Conservation (phyloP, 2,329 filamentous ascomycete species). For the Graphiopsis chlorocephala region DNA sequence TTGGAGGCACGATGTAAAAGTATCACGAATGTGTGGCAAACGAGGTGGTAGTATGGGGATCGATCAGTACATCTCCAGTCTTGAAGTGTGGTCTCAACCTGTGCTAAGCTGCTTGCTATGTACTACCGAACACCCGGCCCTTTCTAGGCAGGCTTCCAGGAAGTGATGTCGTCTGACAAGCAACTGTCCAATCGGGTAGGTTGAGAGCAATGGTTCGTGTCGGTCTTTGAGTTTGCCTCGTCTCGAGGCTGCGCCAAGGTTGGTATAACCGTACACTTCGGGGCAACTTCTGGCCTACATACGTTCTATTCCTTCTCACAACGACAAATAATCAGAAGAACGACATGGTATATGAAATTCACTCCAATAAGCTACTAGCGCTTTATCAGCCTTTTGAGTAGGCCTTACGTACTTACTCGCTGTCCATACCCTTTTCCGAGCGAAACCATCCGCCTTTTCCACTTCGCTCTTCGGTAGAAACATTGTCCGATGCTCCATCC, state of each 20-base stretch:
- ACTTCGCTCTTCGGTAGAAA: background rate
- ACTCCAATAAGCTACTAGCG: too few relatives aligned
- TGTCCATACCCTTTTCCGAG: background rate
- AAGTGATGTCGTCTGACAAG: background rate
- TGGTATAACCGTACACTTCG: background rate
- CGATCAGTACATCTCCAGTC: background rate
- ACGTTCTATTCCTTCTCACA: background rate
- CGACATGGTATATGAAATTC: background rate
- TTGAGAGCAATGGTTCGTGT: background rate
- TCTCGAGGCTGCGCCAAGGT: background rate
- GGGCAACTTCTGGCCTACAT: background rate
- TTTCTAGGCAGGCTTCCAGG: background rate
- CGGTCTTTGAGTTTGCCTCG: conserved; percentile 2
- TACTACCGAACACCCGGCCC: background rate
- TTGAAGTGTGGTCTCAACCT: background rate
- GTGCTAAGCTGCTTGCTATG: background rate
- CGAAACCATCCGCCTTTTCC: background rate
- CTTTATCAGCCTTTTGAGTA: background rate
- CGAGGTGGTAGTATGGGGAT: too few relatives aligned
- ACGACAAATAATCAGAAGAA: background rate
- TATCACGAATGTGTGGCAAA: background rate
- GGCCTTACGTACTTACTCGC: background rate
- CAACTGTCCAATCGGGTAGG: background rate
- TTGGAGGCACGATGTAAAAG: background rate
- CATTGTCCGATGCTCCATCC: background rate